These are phyloP conservation scores for Cladophialophora yegresii DNA, from an alignment of 2,329 filamentous ascomycete species.

Conservation along the genomic window DNA sequence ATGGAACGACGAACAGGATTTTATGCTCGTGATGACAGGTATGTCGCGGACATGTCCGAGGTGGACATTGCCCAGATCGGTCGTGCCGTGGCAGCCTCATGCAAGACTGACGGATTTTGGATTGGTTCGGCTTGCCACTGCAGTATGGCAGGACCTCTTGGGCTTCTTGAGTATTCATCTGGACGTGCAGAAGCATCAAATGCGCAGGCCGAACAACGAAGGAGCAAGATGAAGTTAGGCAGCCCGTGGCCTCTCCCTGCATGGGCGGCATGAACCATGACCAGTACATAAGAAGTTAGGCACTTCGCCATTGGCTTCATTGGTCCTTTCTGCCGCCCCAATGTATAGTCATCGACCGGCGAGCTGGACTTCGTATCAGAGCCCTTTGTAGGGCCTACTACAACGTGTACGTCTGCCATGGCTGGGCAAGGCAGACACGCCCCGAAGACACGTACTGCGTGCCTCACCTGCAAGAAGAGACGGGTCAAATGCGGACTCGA, in stretches of 20 bases:
- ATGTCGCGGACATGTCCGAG: slow-evolving; percentile 7
- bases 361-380: background rate
- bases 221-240: background rate
- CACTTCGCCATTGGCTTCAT: background rate
- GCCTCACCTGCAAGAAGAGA: slow-evolving; percentile 9
- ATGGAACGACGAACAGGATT: background rate
- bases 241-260: background rate
- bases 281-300: background rate
- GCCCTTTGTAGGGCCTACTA: background rate
- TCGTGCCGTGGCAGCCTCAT: background rate
- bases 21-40: background rate
- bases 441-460: slow-evolving; percentile 11
- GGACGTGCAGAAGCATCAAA: background rate
- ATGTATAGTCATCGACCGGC: background rate
- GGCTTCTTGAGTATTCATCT: background rate
- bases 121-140: background rate
- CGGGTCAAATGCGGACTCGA: slow-evolving; percentile 6
- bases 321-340: background rate
- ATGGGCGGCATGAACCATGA: background rate
- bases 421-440: slow-evolving; percentile 2
- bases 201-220: background rate
- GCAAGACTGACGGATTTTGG: background rate
- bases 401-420: background rate
- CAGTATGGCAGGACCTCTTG: background rate
- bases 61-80: background rate